Evolutionary conservation across 2,329 filamentous ascomycete species (phyloP), one percentile per base, ranked within the genome.

Genomic region (Amauroascus verrucosus): DNA sequence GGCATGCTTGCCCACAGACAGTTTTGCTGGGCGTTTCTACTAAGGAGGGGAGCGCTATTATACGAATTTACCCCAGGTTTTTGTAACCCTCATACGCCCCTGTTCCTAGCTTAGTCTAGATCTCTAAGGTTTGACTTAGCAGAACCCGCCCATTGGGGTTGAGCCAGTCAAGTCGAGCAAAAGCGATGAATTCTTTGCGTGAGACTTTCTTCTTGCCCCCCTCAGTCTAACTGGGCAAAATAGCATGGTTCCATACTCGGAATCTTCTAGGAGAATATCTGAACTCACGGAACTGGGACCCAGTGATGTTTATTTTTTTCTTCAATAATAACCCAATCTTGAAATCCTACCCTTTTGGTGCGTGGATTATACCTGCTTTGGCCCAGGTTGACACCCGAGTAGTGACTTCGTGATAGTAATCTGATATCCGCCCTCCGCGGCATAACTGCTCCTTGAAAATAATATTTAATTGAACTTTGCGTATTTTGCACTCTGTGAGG

Each of bases 231-330:
- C 11, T 26, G 33, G 48, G 3, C 35, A 44, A 33, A 41, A n/a
- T 20, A 46, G 14, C 18, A 46, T 52, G 32, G 28, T 30, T 32
- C 43, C 14, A 11, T 38, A 18, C 30, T 28, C 41, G 41, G 50
- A 46, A 46, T 51, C 49, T 18, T 52, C 40, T 46, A 52, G 50
- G 50, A 52, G 50, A 52, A 52, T 52, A 52, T 52, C 9, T 46
- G 6, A 24, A 26, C 20, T 45, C 50, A 38, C 20, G 32, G 40
- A 20, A 26, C 38, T 13, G 38, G 22, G 40, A n/a, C 24, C 35
- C 26, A 33, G 14, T 35, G 18, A 22, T 52, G 32, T 46, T 46
- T 38, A 46, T 38, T 38, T 28, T 16, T 4, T 38, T 38, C 3
- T 28, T 24, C 16, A 22, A 43, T 47, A 24, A 30, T 20, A 9